phyloP scores from a whole-genome alignment of 2,329 filamentous ascomycete species.

The Graphiopsis chlorocephala region DNA sequence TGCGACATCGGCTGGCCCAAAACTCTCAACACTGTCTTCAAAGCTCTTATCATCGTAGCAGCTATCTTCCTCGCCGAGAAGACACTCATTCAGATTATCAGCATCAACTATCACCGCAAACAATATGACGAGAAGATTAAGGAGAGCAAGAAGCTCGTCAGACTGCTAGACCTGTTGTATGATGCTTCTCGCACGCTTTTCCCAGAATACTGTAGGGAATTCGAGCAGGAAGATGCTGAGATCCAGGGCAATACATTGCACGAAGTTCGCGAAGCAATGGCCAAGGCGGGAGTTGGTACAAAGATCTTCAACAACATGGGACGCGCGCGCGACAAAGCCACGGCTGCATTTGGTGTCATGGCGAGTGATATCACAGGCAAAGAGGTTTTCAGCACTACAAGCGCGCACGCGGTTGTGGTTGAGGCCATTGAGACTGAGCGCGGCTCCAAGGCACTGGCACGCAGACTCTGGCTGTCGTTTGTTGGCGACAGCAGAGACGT shows the following conservation, averaged over 20 bases:
- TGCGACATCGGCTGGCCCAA: slow-evolving; percentile 10
- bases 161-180: slow-evolving; percentile 71
- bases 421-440: slow-evolving; percentile 30
- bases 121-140: slow-evolving; percentile 72
- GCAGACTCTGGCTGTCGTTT: slow-evolving; percentile 36
- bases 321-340: slow-evolving; percentile 77
- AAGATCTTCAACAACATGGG: slow-evolving; percentile 62
- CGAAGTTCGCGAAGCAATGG: slow-evolving; percentile 44
- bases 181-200: slow-evolving; percentile 78
- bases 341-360: slow-evolving; percentile 78
- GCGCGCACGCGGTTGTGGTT: slow-evolving; percentile 30
- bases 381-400: slow-evolving; percentile 63
- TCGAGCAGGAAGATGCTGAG: slow-evolving; percentile 74
- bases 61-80: slow-evolving; percentile 66
- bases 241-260: slow-evolving; percentile 71
- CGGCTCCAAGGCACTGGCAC: slow-evolving; percentile 34
- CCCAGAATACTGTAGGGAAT: slow-evolving; percentile 78
- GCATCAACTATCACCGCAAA: slow-evolving; percentile 69
- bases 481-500: slow-evolving; percentile 27
- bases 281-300: slow-evolving; percentile 59
- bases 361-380: slow-evolving; percentile 85
- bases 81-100: slow-evolving; percentile 67
- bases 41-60: slow-evolving; percentile 60
- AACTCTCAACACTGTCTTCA: slow-evolving; percentile 56
- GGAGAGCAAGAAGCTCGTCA: slow-evolving; percentile 73